Evolutionary conservation across 2,329 filamentous ascomycete species (phyloP), one percentile per base, ranked within the genome.

Genomic region (Penicillium sp.): DNA sequence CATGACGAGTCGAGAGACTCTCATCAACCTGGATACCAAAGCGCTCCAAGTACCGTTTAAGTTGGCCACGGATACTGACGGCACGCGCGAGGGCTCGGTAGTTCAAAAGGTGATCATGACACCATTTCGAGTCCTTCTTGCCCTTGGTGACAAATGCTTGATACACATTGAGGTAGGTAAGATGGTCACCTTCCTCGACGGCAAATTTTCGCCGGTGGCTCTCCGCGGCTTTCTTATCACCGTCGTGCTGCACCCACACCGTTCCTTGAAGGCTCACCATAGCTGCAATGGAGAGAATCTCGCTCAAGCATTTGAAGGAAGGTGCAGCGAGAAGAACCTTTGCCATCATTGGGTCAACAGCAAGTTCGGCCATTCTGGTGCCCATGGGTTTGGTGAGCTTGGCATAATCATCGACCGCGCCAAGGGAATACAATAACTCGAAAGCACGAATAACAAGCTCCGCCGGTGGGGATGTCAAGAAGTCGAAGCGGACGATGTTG

Each of bases 301-400:
- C 94, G 73, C 87, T 89, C 13, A 96, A 80, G 68, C 93, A 97
- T 40, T 84, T 84, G 77, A 97, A 96, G 0, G 85, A 83, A 4
- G 87, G 81, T 0, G 93, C 91, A 19, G 89, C 87, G 9, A 98
- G 86, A 4, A 97, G 83, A 0, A 91, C 91, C 78, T 94, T 96
- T 7, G 90, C 92, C 86, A 97, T 95, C 92, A 97, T 97, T 0
- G 95, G 95, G 69, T 97, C 92, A 8, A 98, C 87, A 0, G 93
- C 91, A 47, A 99, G 82, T 75, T 98, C 94, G 0, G 95, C 94
- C 93, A 98, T 97, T 47, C 92, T 86, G 63, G 87, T 83, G 0
- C 95, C 95, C n/a, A 97, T 82, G 0, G 95, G 93, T 68, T 87
- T 89, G 2, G 94, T 97, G 30, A 99, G 86, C 73, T 94, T 96